phyloP scores from a whole-genome alignment of 352 stramenopile species.

The Pythium brachiatum region DNA sequence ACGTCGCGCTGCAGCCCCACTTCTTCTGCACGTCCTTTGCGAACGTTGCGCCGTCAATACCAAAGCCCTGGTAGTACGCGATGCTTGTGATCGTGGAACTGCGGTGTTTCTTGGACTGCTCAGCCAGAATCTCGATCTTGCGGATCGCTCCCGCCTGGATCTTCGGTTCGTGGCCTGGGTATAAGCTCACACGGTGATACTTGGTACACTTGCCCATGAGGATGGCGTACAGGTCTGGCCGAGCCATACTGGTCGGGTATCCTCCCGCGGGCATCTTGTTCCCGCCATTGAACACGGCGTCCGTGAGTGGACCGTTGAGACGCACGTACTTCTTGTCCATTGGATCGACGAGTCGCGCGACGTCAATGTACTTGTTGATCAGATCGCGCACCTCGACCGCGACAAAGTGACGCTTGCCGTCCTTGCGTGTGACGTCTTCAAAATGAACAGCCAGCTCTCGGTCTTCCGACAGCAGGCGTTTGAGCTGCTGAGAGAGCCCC shows the following conservation, averaged over 20 bases:
- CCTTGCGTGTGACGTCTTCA: conserved; percentile 24
- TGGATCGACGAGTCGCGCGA: conserved; percentile 47
- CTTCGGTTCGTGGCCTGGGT: conserved; percentile 62
- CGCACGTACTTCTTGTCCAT: conserved; percentile 68
- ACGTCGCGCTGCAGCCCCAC: conserved; percentile 71
- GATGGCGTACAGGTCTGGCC: conserved; percentile 49
- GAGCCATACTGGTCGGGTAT: conserved; percentile 57
- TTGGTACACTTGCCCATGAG: conserved; percentile 62
- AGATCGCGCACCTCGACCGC: conserved; percentile 52
- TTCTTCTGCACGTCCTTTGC: conserved; percentile 82
- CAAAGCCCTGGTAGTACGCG: conserved; percentile 78
- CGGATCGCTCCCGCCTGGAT: conserved; percentile 53
- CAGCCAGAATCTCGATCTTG: conserved; percentile 63
- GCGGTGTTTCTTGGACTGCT: conserved; percentile 69
- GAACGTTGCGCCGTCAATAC: conserved; percentile 64
- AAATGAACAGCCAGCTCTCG: conserved; percentile 25
- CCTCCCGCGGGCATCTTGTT: conserved; percentile 57
- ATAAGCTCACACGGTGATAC: conserved; percentile 71
- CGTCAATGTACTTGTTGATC: conserved; percentile 60
- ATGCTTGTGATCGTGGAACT: conserved; percentile 69
- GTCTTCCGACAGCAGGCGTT: conserved; percentile 45
- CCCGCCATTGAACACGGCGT: conserved; percentile 55
- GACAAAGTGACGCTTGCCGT: conserved; percentile 53
- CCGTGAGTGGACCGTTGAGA: conserved; percentile 60
- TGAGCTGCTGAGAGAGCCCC: conserved; percentile 52